These are phyloP conservation scores for Acanthamoeba rhysodes DNA, from an alignment of 208 protist genomes.

Conservation along the genomic window DNA sequence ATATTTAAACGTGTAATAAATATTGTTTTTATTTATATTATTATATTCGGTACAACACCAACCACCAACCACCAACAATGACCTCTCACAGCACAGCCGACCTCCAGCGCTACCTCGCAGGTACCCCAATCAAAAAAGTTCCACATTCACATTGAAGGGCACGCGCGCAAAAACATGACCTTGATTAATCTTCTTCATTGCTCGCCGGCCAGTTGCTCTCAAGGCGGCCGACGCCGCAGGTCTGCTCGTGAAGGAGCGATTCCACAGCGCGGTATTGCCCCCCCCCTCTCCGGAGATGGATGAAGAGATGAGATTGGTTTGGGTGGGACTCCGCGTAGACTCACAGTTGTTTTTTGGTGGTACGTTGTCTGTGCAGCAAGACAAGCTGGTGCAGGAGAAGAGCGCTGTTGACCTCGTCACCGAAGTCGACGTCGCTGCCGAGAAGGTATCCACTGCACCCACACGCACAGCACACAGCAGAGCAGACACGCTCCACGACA, in stretches of 20 bases:
- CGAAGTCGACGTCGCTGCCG: conserved; percentile 79
- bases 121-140: background rate
- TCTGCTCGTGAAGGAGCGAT: background rate
- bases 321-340: background rate
- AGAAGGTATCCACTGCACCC: conserved; percentile 19
- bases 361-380: background rate
- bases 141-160: too few species aligned
- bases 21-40: too few species aligned
- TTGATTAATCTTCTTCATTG: background rate
- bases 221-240: conserved; percentile 1
- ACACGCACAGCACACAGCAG: background rate
- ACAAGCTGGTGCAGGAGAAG: conserved; percentile 75
- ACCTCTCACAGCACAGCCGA: background rate
- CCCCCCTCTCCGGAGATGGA: background rate
- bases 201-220: background rate
- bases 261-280: background rate
- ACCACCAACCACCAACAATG: background rate
- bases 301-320: background rate
- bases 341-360: background rate
- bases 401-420: conserved; percentile 81
- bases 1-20: too few species aligned
- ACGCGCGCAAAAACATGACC: background rate
- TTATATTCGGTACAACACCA: too few species aligned
- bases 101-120: background rate
- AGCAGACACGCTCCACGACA: background rate